phyloP scores from a whole-genome alignment of 345 rosid species.

The rapeseed (Brassica napus) region DNA sequence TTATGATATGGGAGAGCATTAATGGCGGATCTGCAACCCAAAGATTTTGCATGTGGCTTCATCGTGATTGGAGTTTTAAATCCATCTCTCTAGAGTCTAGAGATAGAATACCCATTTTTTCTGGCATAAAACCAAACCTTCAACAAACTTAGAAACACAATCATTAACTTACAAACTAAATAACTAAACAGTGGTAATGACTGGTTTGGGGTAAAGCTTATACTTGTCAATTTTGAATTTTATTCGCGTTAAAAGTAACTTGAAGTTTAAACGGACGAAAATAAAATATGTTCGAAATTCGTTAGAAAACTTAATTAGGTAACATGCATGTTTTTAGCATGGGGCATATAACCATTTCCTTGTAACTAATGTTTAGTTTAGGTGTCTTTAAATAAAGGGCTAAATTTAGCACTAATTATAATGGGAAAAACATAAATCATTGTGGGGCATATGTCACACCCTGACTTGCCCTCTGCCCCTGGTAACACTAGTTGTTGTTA shows the following conservation, averaged over 20 bases:
- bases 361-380: no score
- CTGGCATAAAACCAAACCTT: constrained; percentile 15
- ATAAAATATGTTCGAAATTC: background rate
- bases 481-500: no score
- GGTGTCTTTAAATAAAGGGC: no score
- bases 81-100: constrained; percentile 20
- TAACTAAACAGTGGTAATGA: background rate
- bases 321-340: no score
- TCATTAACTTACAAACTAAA: background rate
- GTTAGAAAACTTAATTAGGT: background rate
- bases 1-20: constrained; percentile 25
- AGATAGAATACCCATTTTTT: background rate
- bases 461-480: no score
- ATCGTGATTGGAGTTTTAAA: constrained; percentile 20
- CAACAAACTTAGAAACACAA: background rate
- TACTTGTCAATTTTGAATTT: background rate
- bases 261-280: background rate
- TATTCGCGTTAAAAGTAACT: background rate
- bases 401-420: no score
- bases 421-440: no score
- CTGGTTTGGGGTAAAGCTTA: background rate
- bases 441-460: no score
- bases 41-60: constrained; percentile 37
- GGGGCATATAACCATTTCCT: no score
- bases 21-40: constrained; percentile 34